Evolutionary conservation across 768 basidiomycete species (phyloP).

Genomic region (Lentinula boryana): DNA sequence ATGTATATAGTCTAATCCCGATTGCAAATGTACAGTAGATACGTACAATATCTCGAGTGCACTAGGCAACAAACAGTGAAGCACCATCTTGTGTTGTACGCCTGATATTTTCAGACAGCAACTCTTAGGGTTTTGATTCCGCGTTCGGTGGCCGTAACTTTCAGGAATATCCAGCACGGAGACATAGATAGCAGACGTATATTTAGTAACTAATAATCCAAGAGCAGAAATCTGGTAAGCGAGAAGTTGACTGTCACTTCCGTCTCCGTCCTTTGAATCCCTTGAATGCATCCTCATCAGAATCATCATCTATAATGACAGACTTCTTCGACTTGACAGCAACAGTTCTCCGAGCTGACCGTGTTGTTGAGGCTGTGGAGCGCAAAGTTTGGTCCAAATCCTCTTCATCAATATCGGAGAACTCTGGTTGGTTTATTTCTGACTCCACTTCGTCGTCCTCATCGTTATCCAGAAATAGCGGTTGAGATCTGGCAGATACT

Average conservation of each 20-base stretch:
- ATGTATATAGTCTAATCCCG: no score
- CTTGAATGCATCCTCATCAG: conserved; percentile 65
- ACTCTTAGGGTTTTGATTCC: no score
- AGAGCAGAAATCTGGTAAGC: background rate
- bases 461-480: conserved; percentile 42
- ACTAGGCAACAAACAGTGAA: no score
- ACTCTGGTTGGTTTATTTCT: conserved; percentile 9
- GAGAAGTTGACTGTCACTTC: background rate
- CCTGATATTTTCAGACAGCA: no score
- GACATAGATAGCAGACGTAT: background rate
- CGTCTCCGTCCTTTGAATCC: conserved; percentile 42
- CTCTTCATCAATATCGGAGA: conserved; percentile 11
- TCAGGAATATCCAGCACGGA: no score
- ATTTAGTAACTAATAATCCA: background rate
- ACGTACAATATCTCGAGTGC: no score
- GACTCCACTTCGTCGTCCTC: conserved; percentile 17
- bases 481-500: conserved; percentile 26
- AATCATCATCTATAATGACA: conserved; percentile 56
- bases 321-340: conserved; percentile 24
- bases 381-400: conserved; percentile 16
- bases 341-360: conserved; percentile 15
- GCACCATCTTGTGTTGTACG: no score
- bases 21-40: no score
- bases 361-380: conserved; percentile 18
- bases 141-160: no score